Percentiles rank a stretch among this genome's conserved stretches.
Evolutionary conservation across 2,329 filamentous ascomycete genomes (phyloP).

Genomic region (Colletotrichum incanum): DNA sequence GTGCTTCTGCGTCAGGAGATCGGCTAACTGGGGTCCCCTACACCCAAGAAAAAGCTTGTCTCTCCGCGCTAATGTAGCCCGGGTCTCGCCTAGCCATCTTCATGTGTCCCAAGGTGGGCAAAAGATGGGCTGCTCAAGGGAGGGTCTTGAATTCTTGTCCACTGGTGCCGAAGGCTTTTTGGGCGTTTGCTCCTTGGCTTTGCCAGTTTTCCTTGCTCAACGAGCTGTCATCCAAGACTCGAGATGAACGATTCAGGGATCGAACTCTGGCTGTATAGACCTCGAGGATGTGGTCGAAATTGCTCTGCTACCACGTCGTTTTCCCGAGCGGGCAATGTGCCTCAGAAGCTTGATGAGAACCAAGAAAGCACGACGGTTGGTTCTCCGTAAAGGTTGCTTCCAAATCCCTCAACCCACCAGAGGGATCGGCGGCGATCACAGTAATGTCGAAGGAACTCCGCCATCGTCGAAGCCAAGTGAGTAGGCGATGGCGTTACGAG

Average conservation of each 20-base stretch:
- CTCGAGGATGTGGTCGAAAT: background rate
- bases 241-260: background rate
- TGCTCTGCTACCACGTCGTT: background rate
- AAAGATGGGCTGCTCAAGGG: background rate
- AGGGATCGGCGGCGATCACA: background rate
- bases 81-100: slow-evolving; percentile 15
- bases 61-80: slow-evolving; percentile 26
- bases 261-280: background rate
- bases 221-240: slow-evolving; percentile 5
- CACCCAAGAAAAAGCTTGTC: slow-evolving; percentile 37
- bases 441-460: background rate
- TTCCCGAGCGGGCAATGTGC: background rate
- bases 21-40: slow-evolving; percentile 28
- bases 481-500: background rate
- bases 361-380: background rate
- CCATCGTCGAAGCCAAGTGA: slow-evolving; percentile 14
- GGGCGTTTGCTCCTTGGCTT: background rate
- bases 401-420: slow-evolving; percentile 4
- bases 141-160: background rate
- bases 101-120: background rate
- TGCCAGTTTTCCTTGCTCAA: background rate
- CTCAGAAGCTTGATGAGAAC: background rate
- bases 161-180: background rate
- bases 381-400: background rate
- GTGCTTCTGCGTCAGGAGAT: slow-evolving; percentile 18